A percentile compares a stretch with the other conserved stretches of the same genome.
Conservation (phyloP, 345 rosid species). For the Sonneratia caseolaris region DNA sequence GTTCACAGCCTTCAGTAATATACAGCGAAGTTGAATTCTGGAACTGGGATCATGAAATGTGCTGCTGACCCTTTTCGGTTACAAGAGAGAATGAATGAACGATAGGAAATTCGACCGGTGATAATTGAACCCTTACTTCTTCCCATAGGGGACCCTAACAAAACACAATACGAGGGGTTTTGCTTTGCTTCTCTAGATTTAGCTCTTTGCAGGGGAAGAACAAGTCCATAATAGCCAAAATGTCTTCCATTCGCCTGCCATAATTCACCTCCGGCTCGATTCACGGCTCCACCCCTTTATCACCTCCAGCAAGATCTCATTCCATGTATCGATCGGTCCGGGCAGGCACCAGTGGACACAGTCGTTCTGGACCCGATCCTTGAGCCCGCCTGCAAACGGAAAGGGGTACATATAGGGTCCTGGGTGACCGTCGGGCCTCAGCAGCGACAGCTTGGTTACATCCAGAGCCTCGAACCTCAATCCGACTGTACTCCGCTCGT, state of each 20-base stretch:
- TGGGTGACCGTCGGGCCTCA: constrained; percentile 89
- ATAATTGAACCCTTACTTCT: background rate
- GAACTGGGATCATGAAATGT: too few relatives aligned
- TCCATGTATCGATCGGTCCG: constrained; percentile 92
- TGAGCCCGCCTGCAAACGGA: constrained; percentile 67
- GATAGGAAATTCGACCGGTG: background rate
- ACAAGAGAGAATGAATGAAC: too few relatives aligned
- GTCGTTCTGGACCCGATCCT: constrained; percentile 73
- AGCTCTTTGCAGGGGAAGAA: background rate
- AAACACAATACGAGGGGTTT: background rate
- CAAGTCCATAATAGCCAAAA: background rate
- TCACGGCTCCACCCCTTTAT: constrained; percentile 42
- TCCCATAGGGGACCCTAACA: constrained; percentile 5
- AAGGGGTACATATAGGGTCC: constrained; percentile 76
- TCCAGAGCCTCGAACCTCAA: constrained; percentile 58
- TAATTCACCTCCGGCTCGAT: background rate
- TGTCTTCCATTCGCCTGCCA: background rate
- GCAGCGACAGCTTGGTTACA: constrained; percentile 51
- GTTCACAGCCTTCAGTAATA: too few relatives aligned
- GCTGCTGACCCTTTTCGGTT: too few relatives aligned
- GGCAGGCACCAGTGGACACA: constrained; percentile 98
- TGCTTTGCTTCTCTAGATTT: background rate
- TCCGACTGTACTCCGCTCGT: constrained; percentile 13
- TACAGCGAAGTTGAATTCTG: too few relatives aligned
- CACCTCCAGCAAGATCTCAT: constrained; percentile 57